Evolutionary conservation across 352 stramenopile genomes (phyloP).

Genomic region (Globisporangium camurandrum): DNA sequence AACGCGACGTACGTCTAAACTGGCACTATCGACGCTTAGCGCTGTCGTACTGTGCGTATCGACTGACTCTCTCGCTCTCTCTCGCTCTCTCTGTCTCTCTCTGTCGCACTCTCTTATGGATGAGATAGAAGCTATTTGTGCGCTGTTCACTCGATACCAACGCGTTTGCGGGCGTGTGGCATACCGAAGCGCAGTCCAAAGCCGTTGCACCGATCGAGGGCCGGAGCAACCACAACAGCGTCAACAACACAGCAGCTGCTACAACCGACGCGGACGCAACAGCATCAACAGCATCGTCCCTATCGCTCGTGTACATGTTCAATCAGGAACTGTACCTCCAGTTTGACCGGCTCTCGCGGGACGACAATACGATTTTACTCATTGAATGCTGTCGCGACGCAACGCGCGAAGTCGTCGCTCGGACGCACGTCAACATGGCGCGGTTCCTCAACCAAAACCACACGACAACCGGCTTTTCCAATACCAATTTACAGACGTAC

Average conservation of each 20-base stretch:
- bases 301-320: slow-evolving; percentile 58
- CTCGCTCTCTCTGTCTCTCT: not conserved
- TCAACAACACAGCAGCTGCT: slow-evolving; percentile 1
- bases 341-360: slow-evolving; percentile 72
- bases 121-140: slow-evolving; percentile 58
- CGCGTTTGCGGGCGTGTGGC: slow-evolving; percentile 78
- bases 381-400: slow-evolving; percentile 72
- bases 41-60: not conserved
- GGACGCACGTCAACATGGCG: slow-evolving; percentile 76
- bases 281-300: not conserved
- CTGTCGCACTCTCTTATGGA: not conserved
- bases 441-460: slow-evolving; percentile 57
- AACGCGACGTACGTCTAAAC: slow-evolving; percentile 46
- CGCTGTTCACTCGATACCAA: slow-evolving; percentile 81
- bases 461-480: slow-evolving; percentile 2
- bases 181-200: slow-evolving; percentile 73
- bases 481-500: slow-evolving; percentile 40
- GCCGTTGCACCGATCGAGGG: slow-evolving; percentile 31
- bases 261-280: not conserved
- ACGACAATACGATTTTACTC: slow-evolving; percentile 81
- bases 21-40: not conserved
- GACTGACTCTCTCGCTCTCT: not conserved
- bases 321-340: slow-evolving; percentile 78
- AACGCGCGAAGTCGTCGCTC: slow-evolving; percentile 71
- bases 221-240: not conserved